phyloP scores from a whole-genome alignment of 805 yeast genomes.

The Kazachstania martiniae region DNA sequence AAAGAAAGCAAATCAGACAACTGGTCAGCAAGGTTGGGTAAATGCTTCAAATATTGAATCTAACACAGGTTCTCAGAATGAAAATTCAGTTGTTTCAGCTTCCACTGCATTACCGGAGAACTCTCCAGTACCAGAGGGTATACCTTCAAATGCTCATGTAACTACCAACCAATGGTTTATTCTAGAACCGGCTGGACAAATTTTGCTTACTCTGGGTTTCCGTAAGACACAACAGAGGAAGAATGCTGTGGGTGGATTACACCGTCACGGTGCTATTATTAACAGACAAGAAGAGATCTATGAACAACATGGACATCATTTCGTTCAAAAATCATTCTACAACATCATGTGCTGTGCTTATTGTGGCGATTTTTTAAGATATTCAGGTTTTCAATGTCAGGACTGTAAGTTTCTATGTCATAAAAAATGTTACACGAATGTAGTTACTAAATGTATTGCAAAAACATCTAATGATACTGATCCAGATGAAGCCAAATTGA shows the following conservation, averaged over 20 bases:
- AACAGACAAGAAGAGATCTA: conserved; percentile 80
- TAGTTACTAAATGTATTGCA: conserved; percentile 75
- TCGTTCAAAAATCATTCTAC: conserved; percentile 90
- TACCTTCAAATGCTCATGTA: conserved; percentile 20
- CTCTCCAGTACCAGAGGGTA: neutral
- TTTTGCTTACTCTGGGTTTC: conserved; percentile 66
- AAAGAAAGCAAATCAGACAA: conserved; percentile 66
- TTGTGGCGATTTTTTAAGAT: conserved; percentile 89
- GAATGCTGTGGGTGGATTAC: conserved; percentile 48
- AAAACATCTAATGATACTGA: conserved; percentile 60
- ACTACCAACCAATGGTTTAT: conserved; percentile 76
- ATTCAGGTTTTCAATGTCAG: conserved; percentile 79
- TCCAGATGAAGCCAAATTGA: conserved; percentile 69
- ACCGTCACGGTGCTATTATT: conserved; percentile 97
- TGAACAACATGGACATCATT: conserved; percentile 95
- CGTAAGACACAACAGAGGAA: conserved; percentile 51
- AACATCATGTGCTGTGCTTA: conserved; percentile 95
- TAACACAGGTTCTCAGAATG: neutral
- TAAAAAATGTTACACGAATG: conserved; percentile 69
- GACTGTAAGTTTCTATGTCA: conserved; percentile 76
- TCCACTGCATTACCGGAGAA: neutral
- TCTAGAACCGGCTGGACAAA: conserved; percentile 90
- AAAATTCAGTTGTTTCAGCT: neutral
- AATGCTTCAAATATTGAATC: conserved; percentile 46
- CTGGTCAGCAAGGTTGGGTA: conserved; percentile 76